phyloP scores from a whole-genome alignment of 2,329 filamentous ascomycete species.

The Penicillium hesseltinei region DNA sequence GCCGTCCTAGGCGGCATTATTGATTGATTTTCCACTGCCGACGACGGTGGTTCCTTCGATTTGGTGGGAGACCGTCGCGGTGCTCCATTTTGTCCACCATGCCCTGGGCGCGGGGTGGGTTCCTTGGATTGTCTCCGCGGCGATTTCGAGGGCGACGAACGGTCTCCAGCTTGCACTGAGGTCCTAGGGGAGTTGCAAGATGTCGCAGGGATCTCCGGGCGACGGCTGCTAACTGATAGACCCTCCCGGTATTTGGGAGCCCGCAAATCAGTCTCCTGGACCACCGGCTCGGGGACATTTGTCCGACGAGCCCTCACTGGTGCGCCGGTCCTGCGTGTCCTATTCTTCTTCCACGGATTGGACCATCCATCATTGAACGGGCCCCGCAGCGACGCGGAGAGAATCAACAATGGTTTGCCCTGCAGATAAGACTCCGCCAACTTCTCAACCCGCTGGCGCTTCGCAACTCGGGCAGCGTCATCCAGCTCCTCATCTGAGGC shows the following conservation, averaged over 20 bases:
- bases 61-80: conserved; percentile 3
- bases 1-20: neutral
- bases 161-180: neutral
- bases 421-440: conserved; percentile 43
- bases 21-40: neutral
- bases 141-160: neutral
- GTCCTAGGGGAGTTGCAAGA: neutral
- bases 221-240: conserved; percentile 4
- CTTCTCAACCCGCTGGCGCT: conserved; percentile 44
- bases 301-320: neutral
- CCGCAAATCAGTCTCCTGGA: conserved; percentile 31
- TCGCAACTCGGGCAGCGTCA: conserved; percentile 32
- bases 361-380: conserved; percentile 46
- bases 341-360: conserved; percentile 46
- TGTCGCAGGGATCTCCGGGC: neutral
- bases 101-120: neutral
- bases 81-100: neutral
- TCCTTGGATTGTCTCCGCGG: neutral
- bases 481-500: conserved; percentile 44
- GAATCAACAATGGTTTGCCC: conserved; percentile 45
- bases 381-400: conserved; percentile 46
- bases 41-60: neutral
- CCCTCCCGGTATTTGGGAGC: conserved; percentile 21
- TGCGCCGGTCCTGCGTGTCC: conserved; percentile 6
- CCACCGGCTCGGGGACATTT: conserved; percentile 16